Percentiles rank a stretch among this genome's conserved stretches.
Evolutionary conservation across 306 rosid genomes (phyloP).

Genomic region (Trifolium fragiferum): DNA sequence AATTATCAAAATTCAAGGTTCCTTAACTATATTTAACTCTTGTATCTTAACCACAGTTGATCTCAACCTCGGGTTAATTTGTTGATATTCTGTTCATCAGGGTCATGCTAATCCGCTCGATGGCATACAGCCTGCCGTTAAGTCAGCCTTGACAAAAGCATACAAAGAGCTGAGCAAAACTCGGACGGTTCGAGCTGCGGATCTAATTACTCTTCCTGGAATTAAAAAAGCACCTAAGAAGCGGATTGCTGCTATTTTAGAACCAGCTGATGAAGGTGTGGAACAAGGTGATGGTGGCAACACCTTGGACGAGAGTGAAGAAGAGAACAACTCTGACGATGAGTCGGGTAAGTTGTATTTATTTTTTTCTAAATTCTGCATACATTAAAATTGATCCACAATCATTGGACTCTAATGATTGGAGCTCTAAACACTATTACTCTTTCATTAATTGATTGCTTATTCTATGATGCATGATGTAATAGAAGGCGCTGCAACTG

Average conservation of each 20-base stretch:
- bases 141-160: slow-evolving; percentile 86
- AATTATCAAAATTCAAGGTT: slow-evolving; percentile 92
- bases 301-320: slow-evolving; percentile 64
- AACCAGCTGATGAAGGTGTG: slow-evolving; percentile 66
- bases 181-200: slow-evolving; percentile 79
- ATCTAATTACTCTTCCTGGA: slow-evolving; percentile 70
- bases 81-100: slow-evolving; percentile 48
- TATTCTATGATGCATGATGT: slow-evolving; percentile 31
- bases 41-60: background rate
- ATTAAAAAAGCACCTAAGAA: slow-evolving; percentile 81
- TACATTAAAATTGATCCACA: slow-evolving; percentile 2
- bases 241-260: slow-evolving; percentile 86
- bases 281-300: slow-evolving; percentile 60
- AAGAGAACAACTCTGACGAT: slow-evolving; percentile 75
- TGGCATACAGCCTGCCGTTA: slow-evolving; percentile 72
- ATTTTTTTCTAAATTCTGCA: slow-evolving; percentile 1
- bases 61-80: slow-evolving; percentile 24
- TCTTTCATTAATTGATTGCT: slow-evolving; percentile 4
- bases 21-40: slow-evolving; percentile 29
- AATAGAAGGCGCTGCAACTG: slow-evolving; percentile 56
- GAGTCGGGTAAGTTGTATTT: slow-evolving; percentile 55
- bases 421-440: background rate
- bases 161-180: slow-evolving; percentile 81
- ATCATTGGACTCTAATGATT: background rate
- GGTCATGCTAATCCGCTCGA: slow-evolving; percentile 84